Evolutionary conservation across 805 yeast genomes (phyloP).

Genomic region (Candida tibetensis): DNA sequence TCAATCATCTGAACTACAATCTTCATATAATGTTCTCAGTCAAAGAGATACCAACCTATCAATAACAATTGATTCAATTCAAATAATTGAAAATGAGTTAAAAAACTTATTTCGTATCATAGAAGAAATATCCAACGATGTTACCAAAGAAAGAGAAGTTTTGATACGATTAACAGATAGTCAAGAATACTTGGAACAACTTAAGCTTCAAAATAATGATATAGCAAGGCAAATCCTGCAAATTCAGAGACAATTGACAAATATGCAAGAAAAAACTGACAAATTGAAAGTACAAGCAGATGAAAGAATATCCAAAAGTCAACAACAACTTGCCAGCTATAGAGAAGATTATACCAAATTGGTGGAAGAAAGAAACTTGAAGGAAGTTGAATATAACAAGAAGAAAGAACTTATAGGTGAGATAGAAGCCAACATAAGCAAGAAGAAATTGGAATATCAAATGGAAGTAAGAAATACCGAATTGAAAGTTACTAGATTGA

Average conservation of each 20-base stretch:
- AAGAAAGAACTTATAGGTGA: constrained; percentile 47
- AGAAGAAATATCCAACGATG: constrained; percentile 50
- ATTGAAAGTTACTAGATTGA: constrained; percentile 52
- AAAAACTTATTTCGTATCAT: constrained; percentile 46
- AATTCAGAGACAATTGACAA: constrained; percentile 48
- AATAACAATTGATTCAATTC: constrained; percentile 57
- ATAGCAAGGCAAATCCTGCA: constrained; percentile 44
- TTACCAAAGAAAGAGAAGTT: constrained; percentile 41
- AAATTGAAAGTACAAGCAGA: constrained; percentile 44
- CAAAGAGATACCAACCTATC: constrained; percentile 48
- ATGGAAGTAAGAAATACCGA: constrained; percentile 52
- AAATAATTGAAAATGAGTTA: constrained; percentile 36
- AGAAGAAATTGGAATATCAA: constrained; percentile 43
- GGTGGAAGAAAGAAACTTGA: constrained; percentile 45
- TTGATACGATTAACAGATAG: constrained; percentile 33
- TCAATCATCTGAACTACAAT: constrained; percentile 39
- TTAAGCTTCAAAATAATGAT: constrained; percentile 36
- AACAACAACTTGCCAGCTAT: constrained; percentile 42
- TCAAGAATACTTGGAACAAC: constrained; percentile 41
- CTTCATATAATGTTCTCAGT: constrained; percentile 30
- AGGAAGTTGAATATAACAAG: constrained; percentile 48
- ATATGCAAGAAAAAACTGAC: constrained; percentile 46
- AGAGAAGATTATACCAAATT: constrained; percentile 47
- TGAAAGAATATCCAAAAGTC: constrained; percentile 43
- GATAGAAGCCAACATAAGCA: constrained; percentile 41